phyloP scores from a whole-genome alignment of 2,329 filamentous ascomycete genomes.

The Aureobasidium zeae region DNA sequence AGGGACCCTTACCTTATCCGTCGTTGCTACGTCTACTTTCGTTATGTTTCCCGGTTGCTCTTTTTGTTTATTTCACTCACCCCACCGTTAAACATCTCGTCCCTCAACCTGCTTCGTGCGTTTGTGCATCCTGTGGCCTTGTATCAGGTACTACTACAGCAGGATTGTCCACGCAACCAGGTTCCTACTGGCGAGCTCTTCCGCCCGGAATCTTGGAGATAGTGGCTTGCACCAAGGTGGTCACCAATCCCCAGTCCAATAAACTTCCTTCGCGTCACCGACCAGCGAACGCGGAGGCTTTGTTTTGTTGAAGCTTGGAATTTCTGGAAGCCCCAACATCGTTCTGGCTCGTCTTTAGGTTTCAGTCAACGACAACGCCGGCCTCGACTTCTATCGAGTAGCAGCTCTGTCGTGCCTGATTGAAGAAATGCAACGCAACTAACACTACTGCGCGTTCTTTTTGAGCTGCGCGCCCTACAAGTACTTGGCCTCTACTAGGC shows the following conservation, averaged over 20 bases:
- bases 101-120: neutral
- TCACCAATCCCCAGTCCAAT: slow-evolving; percentile 16
- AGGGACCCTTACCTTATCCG: slow-evolving; percentile 9
- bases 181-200: neutral
- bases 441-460: neutral
- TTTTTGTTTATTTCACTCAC: neutral
- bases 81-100: neutral
- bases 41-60: neutral
- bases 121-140: neutral
- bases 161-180: neutral
- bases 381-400: slow-evolving; percentile 1
- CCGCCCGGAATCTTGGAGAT: slow-evolving; percentile 9
- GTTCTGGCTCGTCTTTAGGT: neutral
- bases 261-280: slow-evolving; percentile 9
- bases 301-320: slow-evolving; percentile 5
- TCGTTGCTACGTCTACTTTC: slow-evolving; percentile 8
- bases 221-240: slow-evolving; percentile 12
- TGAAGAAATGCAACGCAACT: slow-evolving; percentile 1
- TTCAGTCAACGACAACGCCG: slow-evolving; percentile 4
- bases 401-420: neutral
- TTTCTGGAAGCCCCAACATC: slow-evolving; percentile 7
- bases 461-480: neutral
- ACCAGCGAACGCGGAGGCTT: slow-evolving; percentile 3
- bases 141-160: neutral
- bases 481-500: no score